These are phyloP conservation scores for Fusarium phyllophilum DNA, from an alignment of 2,329 filamentous ascomycete genomes.

Conservation along the genomic window DNA sequence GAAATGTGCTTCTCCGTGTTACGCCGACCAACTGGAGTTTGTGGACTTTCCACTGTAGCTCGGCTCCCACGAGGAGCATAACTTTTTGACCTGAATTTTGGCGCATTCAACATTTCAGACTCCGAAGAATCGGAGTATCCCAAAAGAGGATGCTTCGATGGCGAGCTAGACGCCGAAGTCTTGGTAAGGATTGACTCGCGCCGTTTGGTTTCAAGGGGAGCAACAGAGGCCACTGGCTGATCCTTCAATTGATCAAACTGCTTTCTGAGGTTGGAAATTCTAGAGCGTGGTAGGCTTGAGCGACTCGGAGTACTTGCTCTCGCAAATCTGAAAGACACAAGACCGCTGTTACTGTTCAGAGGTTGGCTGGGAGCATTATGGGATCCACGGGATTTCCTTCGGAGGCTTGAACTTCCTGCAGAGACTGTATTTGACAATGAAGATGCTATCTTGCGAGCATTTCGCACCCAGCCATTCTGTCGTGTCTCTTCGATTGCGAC, in stretches of 20 bases:
- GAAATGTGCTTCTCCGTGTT: slow-evolving; percentile 21
- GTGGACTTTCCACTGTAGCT: not conserved
- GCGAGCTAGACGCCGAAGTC: not conserved
- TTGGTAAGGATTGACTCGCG: slow-evolving; percentile 2
- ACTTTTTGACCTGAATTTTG: slow-evolving; percentile 5
- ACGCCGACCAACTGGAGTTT: not conserved
- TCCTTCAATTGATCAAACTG: slow-evolving; percentile 32
- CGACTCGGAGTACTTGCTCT: not conserved
- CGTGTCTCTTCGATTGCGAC: not conserved
- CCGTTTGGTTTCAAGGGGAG: slow-evolving; percentile 17
- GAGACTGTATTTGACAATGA: slow-evolving; percentile 33
- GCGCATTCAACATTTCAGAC: not conserved
- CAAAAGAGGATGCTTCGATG: slow-evolving; percentile 1
- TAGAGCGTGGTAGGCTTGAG: slow-evolving; percentile 32
- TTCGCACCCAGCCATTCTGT: slow-evolving; percentile 31
- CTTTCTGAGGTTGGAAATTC: slow-evolving; percentile 38
- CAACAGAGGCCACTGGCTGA: slow-evolving; percentile 5
- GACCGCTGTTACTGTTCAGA: not conserved
- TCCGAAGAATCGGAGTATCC: slow-evolving; percentile 14
- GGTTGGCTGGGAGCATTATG: not conserved
- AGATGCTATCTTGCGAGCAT: slow-evolving; percentile 40
- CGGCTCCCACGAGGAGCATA: not conserved
- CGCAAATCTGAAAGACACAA: slow-evolving; percentile 11
- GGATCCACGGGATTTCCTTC: not conserved
- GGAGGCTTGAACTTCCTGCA: not conserved